These are phyloP conservation scores for Chlamydomonas sp. DNA, from an alignment of 139 green algal genomes.

Conservation along the genomic window DNA sequence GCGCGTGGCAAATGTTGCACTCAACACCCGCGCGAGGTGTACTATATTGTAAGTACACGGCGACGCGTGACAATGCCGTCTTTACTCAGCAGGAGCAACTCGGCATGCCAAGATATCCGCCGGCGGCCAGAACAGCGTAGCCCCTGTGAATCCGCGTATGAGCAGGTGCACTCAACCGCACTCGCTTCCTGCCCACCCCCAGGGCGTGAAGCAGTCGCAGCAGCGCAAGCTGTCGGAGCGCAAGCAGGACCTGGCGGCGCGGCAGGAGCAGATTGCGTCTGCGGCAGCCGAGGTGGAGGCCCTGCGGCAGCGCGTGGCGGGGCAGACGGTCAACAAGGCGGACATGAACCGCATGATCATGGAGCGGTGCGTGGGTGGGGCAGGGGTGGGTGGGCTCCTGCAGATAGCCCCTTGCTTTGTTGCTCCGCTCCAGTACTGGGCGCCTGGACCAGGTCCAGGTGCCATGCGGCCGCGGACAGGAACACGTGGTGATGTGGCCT, in stretches of 20 bases:
- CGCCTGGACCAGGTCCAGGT: too few species aligned
- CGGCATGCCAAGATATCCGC: too few species aligned
- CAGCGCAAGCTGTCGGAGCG: constrained; percentile 74
- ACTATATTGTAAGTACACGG: neutral
- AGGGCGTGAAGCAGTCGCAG: constrained; percentile 63
- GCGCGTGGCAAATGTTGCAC: neutral
- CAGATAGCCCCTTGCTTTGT: neutral
- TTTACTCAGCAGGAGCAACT: too few species aligned
- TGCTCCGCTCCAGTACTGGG: neutral
- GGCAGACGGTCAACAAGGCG: constrained; percentile 75
- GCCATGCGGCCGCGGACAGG: too few species aligned
- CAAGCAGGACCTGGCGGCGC: constrained; percentile 63
- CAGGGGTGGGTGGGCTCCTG: neutral
- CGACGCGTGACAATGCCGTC: too few species aligned
- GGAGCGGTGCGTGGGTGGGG: constrained; percentile 61
- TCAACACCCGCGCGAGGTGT: neutral
- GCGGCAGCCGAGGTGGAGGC: constrained; percentile 68
- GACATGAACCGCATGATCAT: constrained; percentile 86
- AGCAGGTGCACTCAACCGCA: neutral
- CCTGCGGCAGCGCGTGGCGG: constrained; percentile 63
- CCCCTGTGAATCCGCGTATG: neutral
- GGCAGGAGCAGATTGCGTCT: constrained; percentile 40
- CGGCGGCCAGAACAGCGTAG: too few species aligned
- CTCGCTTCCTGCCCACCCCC: neutral
- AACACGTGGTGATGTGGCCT: too few species aligned